Conservation (phyloP, 2,329 filamentous ascomycete species). For the Sclerotinia spermophila region DNA sequence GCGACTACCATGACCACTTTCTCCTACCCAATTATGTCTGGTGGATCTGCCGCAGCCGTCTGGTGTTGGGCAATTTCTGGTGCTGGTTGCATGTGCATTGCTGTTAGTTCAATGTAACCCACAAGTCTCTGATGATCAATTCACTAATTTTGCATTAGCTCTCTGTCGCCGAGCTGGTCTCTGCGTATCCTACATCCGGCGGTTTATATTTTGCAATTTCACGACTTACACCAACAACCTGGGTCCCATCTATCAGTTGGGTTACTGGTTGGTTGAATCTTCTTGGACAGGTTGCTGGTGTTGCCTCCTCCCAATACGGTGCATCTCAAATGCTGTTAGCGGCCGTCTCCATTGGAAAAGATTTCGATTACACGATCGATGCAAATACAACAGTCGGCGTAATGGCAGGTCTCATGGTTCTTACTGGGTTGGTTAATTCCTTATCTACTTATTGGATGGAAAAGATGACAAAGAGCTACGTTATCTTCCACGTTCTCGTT, state of each 20-base stretch:
- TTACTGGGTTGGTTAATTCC: slow-evolving; percentile 52
- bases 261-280: slow-evolving; percentile 48
- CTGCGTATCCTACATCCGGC: slow-evolving; percentile 50
- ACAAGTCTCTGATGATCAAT: not conserved
- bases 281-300: slow-evolving; percentile 48
- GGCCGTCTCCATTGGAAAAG: slow-evolving; percentile 49
- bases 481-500: slow-evolving; percentile 53
- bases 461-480: slow-evolving; percentile 54
- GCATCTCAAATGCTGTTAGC: slow-evolving; percentile 54
- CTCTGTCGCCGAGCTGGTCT: slow-evolving; percentile 38
- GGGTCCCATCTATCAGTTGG: slow-evolving; percentile 49
- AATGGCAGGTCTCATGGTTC: slow-evolving; percentile 51
- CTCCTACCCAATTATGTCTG: slow-evolving; percentile 49
- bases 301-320: slow-evolving; percentile 56
- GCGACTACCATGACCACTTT: slow-evolving; percentile 55
- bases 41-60: slow-evolving; percentile 51
- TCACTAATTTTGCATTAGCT: slow-evolving; percentile 27
- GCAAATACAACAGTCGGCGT: slow-evolving; percentile 48
- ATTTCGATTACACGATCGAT: slow-evolving; percentile 48
- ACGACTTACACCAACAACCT: slow-evolving; percentile 47
- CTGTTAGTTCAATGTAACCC: slow-evolving; percentile 30
- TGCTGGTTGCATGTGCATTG: slow-evolving; percentile 53
- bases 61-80: slow-evolving; percentile 59
- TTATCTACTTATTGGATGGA: slow-evolving; percentile 56
- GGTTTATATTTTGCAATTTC: slow-evolving; percentile 55